Base-by-base conservation (phyloP, 2,329 filamentous ascomycete genomes). In the Blumeria graminis region DNA sequence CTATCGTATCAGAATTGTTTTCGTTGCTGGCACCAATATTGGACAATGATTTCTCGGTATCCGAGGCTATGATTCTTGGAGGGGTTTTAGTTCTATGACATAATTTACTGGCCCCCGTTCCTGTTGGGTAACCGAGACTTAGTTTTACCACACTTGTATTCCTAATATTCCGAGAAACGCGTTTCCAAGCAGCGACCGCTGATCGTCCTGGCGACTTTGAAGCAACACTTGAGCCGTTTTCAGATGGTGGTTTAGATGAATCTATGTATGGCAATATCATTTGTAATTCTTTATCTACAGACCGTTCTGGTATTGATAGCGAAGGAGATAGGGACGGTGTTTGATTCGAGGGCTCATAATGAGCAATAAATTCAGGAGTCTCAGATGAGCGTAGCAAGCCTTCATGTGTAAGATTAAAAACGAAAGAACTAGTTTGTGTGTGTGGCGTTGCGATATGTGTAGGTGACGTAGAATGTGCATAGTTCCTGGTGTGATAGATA, bases 71-170 rank as follows among this genome's bases (percentile, higher is more conserved):
- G 22, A 28, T 28, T 1, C 22, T 28, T 28, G 22, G 22, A 28
- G 22, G 22, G 22, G 22, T 28, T 28, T 4, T 28, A 28, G 22
- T 28, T 28, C 22, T 28, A 28, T 28, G 22, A 28, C 22, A 28
- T 28, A 28, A 28, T 28, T 28, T 28, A 28, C 22, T 28, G 22
- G 22, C 4, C 22, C 22, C 22, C 22, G 45, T 39, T n/a, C 36
- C 46, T 10, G 48, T n/a, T 6, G 56, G 45, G 51, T 62, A 63
- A 7, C 59, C 57, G 3, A 57, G 43, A 34, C 38, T 56, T 4
- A 64, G 36, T 46, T 62, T 62, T 4, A 58, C 59, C 56, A 64
- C 59, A 14, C 58, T 60, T 0, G 61, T 61, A 41, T 62, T 62
- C 0, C 61, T 45, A 1, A 59, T 61, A 6, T 60, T 56, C 1